Base-by-base conservation (phyloP, 768 basidiomycete genomes). In the Phaeotremella fagi region DNA sequence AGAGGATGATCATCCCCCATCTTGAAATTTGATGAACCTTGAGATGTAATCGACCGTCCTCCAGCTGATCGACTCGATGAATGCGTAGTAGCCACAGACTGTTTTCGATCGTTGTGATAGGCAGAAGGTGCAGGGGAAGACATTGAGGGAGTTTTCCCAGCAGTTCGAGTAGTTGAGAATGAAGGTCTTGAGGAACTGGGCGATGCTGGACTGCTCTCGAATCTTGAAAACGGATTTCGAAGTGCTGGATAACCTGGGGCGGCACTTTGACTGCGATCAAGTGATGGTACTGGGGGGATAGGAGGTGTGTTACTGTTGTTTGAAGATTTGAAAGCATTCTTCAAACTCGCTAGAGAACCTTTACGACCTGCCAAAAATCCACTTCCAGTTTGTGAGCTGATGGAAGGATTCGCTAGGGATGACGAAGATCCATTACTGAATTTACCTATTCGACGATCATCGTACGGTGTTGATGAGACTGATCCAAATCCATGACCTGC, bases 211-310 rank as follows among this genome's bases (percentile, higher is more conserved):
- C 48, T 22, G 15, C 60, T 48, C 14, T 68, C 67, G 23, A 59
- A 57, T 15, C 65, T 43, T 1, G 63, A 66, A 47, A 71, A 73
- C 0, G 72, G 72, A 49, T 73, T 73, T 20, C 63, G 57, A 1
- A 73, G 59, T 3, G 64, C 66, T 35, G 72, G 72, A 45, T 69
- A 69, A 12, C 61, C 47, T 23, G 52, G 52, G 33, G 47, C 57
- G 3, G 60, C 61, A 43, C 47, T 45, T 41, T 33, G 53, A 29
- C 48, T 59, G 27, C 46, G 29, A 51, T 66, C 60, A 14, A 66
- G 42, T 2, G 55, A 28, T 4, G 65, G 65, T 3, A 71, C 61
- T 15, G 69, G 63, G 16, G 69, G 69, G 1, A 60, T 60, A 14
- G 38, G 36, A 6, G 47, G n/a, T 33, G 24, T 20, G 18, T n/a